Evolutionary conservation across 768 basidiomycete species (phyloP).

Genomic region (Tephrocybe sp.): DNA sequence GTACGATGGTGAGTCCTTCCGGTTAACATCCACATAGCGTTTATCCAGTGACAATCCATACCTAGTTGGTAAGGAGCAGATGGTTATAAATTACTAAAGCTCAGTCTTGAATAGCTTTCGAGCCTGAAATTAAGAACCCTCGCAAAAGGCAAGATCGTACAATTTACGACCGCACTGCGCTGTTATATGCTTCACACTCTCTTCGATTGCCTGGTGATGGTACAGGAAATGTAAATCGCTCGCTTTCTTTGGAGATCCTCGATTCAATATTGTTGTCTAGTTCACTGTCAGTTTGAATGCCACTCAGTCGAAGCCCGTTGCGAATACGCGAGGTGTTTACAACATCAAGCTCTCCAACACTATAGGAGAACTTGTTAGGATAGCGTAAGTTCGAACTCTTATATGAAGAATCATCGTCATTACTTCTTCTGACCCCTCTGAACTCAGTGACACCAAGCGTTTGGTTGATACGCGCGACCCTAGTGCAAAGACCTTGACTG

Average conservation of each 20-base stretch:
- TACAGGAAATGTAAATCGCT: conserved; percentile 23
- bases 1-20: conserved; percentile 24
- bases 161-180: conserved; percentile 44
- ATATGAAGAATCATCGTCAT: not conserved
- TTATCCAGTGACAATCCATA: not conserved
- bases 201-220: conserved; percentile 28
- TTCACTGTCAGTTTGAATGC: conserved; percentile 29
- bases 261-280: conserved; percentile 16
- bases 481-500: conserved; percentile 28
- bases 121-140: conserved; percentile 20
- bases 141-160: conserved; percentile 28
- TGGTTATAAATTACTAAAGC: not conserved
- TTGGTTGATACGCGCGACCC: conserved; percentile 15
- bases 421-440: not conserved
- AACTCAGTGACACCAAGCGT: conserved; percentile 24
- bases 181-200: conserved; percentile 34
- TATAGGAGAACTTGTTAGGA: conserved; percentile 30
- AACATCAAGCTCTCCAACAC: conserved; percentile 35
- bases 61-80: conserved; percentile 4
- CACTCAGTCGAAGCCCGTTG: conserved; percentile 2
- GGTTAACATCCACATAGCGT: not conserved
- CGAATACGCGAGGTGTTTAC: conserved; percentile 23
- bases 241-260: not conserved
- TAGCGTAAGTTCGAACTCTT: conserved; percentile 25
- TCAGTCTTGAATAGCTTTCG: conserved; percentile 14